Base-by-base conservation (phyloP, 352 stramenopile genomes). In the Phytophthora pseudosyringae region DNA sequence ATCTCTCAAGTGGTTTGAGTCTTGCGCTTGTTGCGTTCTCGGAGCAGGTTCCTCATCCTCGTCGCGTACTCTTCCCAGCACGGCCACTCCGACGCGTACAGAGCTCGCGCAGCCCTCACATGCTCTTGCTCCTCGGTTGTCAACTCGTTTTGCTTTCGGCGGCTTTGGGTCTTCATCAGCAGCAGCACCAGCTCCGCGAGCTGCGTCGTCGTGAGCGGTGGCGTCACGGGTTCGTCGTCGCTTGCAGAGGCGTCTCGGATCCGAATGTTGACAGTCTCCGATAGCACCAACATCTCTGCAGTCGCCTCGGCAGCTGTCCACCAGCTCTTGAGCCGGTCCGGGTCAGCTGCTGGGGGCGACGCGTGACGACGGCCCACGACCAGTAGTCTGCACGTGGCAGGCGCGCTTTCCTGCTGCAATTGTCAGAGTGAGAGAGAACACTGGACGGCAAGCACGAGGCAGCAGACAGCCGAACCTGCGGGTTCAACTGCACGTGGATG, bases 111-210 rank as follows among this genome's bases (percentile, higher is more conserved):
- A 29, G 21, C 32, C 8, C 39, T 31, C 15, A 85, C 43, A 53
- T 25, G 26, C 3, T 62, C 39, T 12, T 50, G 50, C 29, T 88
- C 68, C 2, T 45, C 21, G 0, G 2, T 13, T 1, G 46, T 69
- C 16, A 88, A 50, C 1, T 52, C 29, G 33, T 88, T 83, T 36
- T 50, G 46, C 5, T 55, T 29, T 10, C 36, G 46, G 0, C 49
- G 26, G 44, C 78, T 88, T 45, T 80, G 68, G 54, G 69, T 80
- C 55, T 78, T 83, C 71, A 85, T 75, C 21, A 88, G 18, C 58
- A 88, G 54, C 45, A 72, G 35, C 45, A 83, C 68, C 25, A 82
- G 21, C 2, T 70, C 52, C 9, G 71, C 67, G 18, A 75, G 10
- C 5, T 76, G 47, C 33, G 43, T 49, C 45, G 55, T 48, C 38